Evolutionary conservation across 73 alveolate species (phyloP).

Genomic region (Paramecium biaurelia): DNA sequence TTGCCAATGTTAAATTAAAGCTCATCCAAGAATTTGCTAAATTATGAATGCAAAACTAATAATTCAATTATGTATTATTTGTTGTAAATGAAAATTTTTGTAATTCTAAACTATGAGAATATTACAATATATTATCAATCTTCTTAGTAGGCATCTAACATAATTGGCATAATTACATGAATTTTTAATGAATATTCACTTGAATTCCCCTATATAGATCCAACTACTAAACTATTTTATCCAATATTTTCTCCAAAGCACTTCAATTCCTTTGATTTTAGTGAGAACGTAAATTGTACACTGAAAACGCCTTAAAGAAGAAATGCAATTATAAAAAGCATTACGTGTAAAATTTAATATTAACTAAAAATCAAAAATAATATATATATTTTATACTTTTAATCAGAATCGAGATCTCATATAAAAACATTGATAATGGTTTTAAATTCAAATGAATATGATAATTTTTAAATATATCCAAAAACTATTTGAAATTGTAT

Average conservation of each 20-base stretch:
- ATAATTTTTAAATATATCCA: too few species aligned
- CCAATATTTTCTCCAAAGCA: slow-evolving; percentile 42
- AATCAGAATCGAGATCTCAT: not conserved
- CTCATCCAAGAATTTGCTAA: not conserved
- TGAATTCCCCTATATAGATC: not conserved
- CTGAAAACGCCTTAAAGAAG: not conserved
- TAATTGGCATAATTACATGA: not conserved
- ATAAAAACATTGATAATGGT: too few species aligned
- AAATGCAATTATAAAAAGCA: not conserved
- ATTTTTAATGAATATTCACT: slow-evolving; percentile 19
- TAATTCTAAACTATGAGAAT: slow-evolving; percentile 23
- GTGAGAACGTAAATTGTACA: not conserved
- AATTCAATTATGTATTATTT: not conserved
- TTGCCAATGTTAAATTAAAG: not conserved
- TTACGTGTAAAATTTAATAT: not conserved
- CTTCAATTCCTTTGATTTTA: not conserved
- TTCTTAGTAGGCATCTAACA: not conserved
- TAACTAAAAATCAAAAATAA: not conserved
- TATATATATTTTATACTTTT: too few species aligned
- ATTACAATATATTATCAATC: not conserved
- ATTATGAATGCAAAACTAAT: slow-evolving; percentile 28
- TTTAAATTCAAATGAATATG: too few species aligned
- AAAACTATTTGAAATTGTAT: not conserved
- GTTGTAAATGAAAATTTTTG: slow-evolving; percentile 43
- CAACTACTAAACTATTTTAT: slow-evolving; percentile 32